Base-by-base conservation (phyloP, 208 protist species). In the Perkinsela sp. region DNA sequence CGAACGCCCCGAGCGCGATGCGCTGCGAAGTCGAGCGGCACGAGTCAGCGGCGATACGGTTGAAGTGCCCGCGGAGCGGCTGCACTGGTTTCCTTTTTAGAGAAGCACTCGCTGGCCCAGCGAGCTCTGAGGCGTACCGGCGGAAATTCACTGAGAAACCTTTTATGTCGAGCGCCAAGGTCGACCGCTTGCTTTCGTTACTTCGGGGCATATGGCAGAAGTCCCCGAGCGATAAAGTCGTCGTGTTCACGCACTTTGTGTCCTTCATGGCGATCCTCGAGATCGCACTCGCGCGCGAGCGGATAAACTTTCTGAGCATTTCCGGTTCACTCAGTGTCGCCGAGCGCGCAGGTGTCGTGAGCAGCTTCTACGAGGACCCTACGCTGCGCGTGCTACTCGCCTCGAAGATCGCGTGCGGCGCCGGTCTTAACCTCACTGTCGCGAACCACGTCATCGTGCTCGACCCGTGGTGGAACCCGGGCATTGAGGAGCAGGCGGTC, bases 211-310 rank as follows among this genome's bases (percentile, higher is more conserved):
- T 90, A 30, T 0, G 32, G 1, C 28, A 2, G 22, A 71, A 89
- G 16, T 77, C 79, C 0, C 22, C 0, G 0, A 75, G 70, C 0
- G 80, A 85, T 1, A 96, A 96, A 75, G 74, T 80, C 28, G 76
- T 97, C 0, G 80, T 97, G 0, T 97, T 98, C 72, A 90, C 80
- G 48, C 78, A 87, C 72, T 98, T 94, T 74, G 83, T 89, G 0
- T 82, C 76, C 0, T 94, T 96, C 76, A 80, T 98, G 6, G 74
- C 89, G 66, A 81, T 89, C 29, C 70, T 95, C 1, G 77, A 94
- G 77, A 70, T 75, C 6, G 48, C 70, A 0, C 80, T 97, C 0
- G 66, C 74, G 29, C 32, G 68, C 22, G 48, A 13, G 69, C 67
- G 29, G 57, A 30, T 85, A 72, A 6, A 48, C 76, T 68, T 71